Conservation (phyloP, 2,329 filamentous ascomycete species). For the Colletotrichum liaoningense region DNA sequence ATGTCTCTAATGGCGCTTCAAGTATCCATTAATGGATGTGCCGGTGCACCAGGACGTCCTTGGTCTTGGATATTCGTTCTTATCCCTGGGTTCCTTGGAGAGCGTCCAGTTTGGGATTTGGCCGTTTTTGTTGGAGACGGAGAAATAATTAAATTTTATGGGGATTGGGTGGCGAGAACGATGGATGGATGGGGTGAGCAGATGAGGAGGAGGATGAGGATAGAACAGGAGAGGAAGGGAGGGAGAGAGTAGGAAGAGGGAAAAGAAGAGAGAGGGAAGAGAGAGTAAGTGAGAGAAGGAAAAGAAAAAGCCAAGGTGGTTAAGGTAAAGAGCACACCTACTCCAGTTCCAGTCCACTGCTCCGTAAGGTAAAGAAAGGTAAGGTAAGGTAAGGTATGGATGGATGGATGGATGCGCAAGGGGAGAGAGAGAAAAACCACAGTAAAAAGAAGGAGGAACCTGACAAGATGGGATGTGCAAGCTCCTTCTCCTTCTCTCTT, state of each 20-base stretch:
- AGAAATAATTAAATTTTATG: conserved; percentile 1
- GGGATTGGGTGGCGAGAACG: conserved; percentile 26
- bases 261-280: conserved; percentile 11
- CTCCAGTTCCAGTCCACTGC: neutral
- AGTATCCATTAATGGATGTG: conserved; percentile 17
- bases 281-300: conserved; percentile 4
- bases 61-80: neutral
- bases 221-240: conserved; percentile 7
- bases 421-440: neutral
- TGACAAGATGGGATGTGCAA: conserved; percentile 3
- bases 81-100: neutral
- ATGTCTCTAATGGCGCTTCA: conserved; percentile 22
- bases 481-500: neutral
- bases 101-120: neutral
- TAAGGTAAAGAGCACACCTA: conserved; percentile 10
- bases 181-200: conserved; percentile 17
- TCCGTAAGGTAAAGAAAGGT: neutral
- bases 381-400: neutral
- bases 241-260: neutral
- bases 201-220: conserved; percentile 1
- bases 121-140: conserved; percentile 11
- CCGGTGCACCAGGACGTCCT: conserved; percentile 3
- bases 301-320: conserved; percentile 11
- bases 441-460: conserved; percentile 14
- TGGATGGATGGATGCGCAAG: neutral